Base-by-base conservation (phyloP, 768 basidiomycete genomes). In the Cystofilobasidium ferigula region DNA sequence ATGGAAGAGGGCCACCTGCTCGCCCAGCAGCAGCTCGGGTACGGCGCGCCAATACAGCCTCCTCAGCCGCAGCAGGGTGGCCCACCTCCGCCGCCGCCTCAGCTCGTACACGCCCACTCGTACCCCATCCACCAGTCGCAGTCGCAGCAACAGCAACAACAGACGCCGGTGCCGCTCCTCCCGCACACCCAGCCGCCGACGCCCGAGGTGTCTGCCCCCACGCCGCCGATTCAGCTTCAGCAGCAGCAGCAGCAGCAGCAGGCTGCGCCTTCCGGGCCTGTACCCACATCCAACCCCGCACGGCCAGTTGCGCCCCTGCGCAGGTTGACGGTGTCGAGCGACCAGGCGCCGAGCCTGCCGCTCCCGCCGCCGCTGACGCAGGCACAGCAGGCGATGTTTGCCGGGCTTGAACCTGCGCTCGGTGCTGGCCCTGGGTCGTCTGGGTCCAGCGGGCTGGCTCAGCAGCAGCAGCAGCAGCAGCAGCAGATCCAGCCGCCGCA, bases 21-120 rank as follows among this genome's bases (percentile, higher is more conserved):
- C 32, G 14, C 22, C 58, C 43, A 34, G 32, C 60, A 32, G 28
- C 40, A 42, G 40, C 24, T n/a, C n/a, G n/a, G n/a, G n/a, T n/a
- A n/a, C 22, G 42, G 20, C 1, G 61, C 28, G 1, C 43, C 45
- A 51, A 45, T 30, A 62, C 61, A 20, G 59, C 42, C 18, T 13
- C 26, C n/a, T 6, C 60, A 42, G 43, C 60, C 24, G 22, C 60
- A 10, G 38, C 60, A 26, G 14, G 40, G 45, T n/a, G 28, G 5
- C 30, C 24, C 45, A 42, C n/a, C n/a, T 48, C n/a, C 61, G 57
- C 57, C 60, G 30, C 70, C 75, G 30, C 74, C 74, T 3, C 71
- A 73, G 30, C 62, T 77, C 28, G 64, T 74, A 5, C 75, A 76
- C 66, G 73, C 75, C 4, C 76, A 77, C 60, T 76, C 75, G 10